Conservation (phyloP, 176 grass and related monocot genomes). For the Carex littledalei region DNA sequence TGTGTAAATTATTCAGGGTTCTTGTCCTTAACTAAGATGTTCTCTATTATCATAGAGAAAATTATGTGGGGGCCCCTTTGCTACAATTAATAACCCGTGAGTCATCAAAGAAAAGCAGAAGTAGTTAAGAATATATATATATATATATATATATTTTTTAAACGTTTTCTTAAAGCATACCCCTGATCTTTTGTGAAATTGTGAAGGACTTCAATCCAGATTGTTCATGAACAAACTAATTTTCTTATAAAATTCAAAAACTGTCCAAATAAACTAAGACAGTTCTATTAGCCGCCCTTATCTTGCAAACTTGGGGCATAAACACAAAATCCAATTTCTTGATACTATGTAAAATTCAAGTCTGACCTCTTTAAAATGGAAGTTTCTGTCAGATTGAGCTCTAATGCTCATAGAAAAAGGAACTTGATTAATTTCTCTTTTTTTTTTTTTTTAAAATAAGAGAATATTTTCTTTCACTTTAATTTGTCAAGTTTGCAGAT, state of each 20-base stretch:
- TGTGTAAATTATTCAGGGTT: neutral
- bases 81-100: conserved; percentile 1
- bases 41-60: neutral
- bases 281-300: neutral
- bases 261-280: neutral
- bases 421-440: neutral
- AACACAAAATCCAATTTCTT: neutral
- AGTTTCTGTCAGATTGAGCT: neutral
- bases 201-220: neutral
- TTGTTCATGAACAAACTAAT: neutral
- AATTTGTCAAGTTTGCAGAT: neutral
- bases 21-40: conserved; percentile 5
- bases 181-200: neutral
- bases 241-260: neutral
- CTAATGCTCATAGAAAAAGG: neutral
- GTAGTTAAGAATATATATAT: neutral
- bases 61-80: neutral
- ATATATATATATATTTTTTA: neutral
- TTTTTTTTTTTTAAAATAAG: neutral
- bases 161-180: neutral
- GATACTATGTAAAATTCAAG: neutral
- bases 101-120: neutral
- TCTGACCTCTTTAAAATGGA: neutral
- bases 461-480: neutral
- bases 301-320: neutral